Evolutionary conservation across 352 stramenopile genomes (phyloP).

Genomic region (Lagenidium sp.): DNA sequence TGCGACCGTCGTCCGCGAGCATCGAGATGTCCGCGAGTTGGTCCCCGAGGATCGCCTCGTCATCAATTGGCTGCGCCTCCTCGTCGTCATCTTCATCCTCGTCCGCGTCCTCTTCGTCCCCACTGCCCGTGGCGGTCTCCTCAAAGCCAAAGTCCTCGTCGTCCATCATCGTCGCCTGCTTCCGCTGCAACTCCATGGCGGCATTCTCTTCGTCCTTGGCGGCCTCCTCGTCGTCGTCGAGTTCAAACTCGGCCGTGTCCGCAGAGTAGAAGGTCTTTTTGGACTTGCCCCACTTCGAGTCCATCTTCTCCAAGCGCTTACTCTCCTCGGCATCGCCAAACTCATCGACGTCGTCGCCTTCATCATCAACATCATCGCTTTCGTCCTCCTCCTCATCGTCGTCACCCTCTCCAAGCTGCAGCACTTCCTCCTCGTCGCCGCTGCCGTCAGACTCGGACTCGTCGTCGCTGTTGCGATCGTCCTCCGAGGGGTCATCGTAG

Average conservation of each 20-base stretch:
- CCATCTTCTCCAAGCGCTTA: constrained; percentile 66
- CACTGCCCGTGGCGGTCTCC: constrained; percentile 8
- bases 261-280: constrained; percentile 84
- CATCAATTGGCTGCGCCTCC: constrained; percentile 25
- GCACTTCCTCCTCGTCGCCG: constrained; percentile 50
- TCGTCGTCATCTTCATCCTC: constrained; percentile 26
- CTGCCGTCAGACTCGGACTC: constrained; percentile 55
- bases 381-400: constrained; percentile 30
- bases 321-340: constrained; percentile 56
- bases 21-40: constrained; percentile 72
- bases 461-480: constrained; percentile 48
- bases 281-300: constrained; percentile 80
- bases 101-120: constrained; percentile 32
- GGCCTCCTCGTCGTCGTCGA: constrained; percentile 71
- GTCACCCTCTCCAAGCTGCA: constrained; percentile 44
- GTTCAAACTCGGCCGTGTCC: constrained; percentile 73
- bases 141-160: constrained; percentile 81
- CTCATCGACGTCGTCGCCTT: constrained; percentile 38
- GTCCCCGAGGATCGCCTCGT: constrained; percentile 58
- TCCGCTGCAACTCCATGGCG: constrained; percentile 74
- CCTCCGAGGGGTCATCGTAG: constrained; percentile 75
- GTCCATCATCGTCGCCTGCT: constrained; percentile 81
- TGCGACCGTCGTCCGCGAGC: constrained; percentile 37
- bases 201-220: constrained; percentile 80
- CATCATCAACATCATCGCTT: constrained; percentile 16